phyloP scores from a whole-genome alignment of 805 yeast genomes.

The Cyberlindnera subsufficiens region DNA sequence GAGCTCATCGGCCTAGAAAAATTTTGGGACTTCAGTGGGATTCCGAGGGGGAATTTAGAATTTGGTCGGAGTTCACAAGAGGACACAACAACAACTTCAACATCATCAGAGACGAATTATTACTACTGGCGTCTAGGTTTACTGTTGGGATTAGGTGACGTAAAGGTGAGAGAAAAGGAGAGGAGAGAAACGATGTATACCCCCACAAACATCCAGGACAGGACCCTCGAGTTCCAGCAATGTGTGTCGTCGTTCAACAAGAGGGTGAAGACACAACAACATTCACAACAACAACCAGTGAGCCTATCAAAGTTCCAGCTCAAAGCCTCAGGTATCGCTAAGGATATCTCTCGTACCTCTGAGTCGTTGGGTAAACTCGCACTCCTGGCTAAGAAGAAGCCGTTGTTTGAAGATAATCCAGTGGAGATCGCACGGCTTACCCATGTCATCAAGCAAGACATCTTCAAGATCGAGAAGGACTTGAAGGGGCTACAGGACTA shows the following conservation, averaged over 20 bases:
- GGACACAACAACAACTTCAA: no score
- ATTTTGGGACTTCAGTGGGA: background rate
- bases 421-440: constrained; percentile 91
- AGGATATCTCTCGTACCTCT: constrained; percentile 83
- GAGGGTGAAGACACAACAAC: constrained; percentile 34
- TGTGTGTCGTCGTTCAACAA: constrained; percentile 76
- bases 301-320: constrained; percentile 47
- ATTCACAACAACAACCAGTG: constrained; percentile 12
- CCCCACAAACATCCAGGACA: constrained; percentile 49
- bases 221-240: constrained; percentile 90
- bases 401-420: constrained; percentile 90
- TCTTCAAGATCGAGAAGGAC: constrained; percentile 71
- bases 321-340: constrained; percentile 78
- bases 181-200: constrained; percentile 11
- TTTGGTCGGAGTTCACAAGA: no score
- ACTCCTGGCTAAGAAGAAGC: constrained; percentile 77
- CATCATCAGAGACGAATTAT: background rate
- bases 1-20: background rate
- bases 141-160: background rate
- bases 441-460: constrained; percentile 71
- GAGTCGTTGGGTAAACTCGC: constrained; percentile 78
- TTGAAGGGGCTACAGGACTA: constrained; percentile 56
- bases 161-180: background rate
- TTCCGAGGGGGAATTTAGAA: background rate
- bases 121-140: background rate